Percentiles rank a stretch among this genome's conserved stretches.
phyloP scores from a whole-genome alignment of 2,329 filamentous ascomycete genomes.

The Exserohilum rostratum region DNA sequence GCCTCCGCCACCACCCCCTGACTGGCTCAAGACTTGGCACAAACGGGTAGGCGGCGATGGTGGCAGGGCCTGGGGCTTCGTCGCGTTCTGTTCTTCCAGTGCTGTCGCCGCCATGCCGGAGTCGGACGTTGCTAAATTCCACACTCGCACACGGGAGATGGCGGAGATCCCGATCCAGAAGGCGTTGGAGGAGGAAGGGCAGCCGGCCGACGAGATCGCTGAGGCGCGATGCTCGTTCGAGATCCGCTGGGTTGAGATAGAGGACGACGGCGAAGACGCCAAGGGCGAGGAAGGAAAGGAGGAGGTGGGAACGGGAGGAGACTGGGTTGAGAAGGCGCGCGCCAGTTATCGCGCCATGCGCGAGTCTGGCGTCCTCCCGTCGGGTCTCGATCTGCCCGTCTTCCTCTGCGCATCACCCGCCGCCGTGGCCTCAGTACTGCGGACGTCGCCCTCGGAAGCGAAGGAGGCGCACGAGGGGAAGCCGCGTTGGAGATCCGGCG shows the following conservation, averaged over 20 bases:
- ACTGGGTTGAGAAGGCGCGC: slow-evolving; percentile 8
- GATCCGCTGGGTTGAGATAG: slow-evolving; percentile 7
- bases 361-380: slow-evolving; percentile 7
- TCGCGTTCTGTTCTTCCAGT: slow-evolving; percentile 7
- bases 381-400: slow-evolving; percentile 6
- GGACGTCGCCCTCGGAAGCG: slow-evolving; percentile 4
- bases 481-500: slow-evolving; percentile 6
- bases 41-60: slow-evolving; percentile 2
- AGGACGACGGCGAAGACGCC: slow-evolving; percentile 6
- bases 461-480: slow-evolving; percentile 6
- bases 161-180: slow-evolving; percentile 10
- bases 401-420: slow-evolving; percentile 10
- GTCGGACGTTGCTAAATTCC: slow-evolving; percentile 8
- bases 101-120: slow-evolving; percentile 6
- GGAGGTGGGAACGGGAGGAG: slow-evolving; percentile 2
- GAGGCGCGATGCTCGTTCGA: slow-evolving; percentile 7
- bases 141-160: slow-evolving; percentile 5
- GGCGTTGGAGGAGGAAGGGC: slow-evolving; percentile 7
- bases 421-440: slow-evolving; percentile 5
- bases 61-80: slow-evolving; percentile 7
- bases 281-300: slow-evolving; percentile 7
- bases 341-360: slow-evolving; percentile 7
- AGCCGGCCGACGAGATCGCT: slow-evolving; percentile 4
- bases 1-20: slow-evolving; percentile 4
- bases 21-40: slow-evolving; percentile 5